These are phyloP conservation scores for Mariannaea elegans DNA, from an alignment of 2,329 filamentous ascomycete species.

Conservation along the genomic window DNA sequence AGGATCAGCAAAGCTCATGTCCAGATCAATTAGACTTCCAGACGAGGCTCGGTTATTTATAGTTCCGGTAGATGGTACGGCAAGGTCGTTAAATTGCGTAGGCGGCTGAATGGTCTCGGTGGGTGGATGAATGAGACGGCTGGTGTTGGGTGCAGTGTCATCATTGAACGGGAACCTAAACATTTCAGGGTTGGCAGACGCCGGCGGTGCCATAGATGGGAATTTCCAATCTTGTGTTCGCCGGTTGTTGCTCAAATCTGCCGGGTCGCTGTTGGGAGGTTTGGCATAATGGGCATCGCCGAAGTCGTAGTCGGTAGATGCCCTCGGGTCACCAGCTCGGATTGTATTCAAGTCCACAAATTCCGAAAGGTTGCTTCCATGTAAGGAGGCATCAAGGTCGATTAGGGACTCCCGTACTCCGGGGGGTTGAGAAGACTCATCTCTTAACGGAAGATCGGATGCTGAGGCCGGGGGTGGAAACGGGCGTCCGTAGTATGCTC, in stretches of 20 bases:
- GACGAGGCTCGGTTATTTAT: slow-evolving; percentile 53
- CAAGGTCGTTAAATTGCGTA: slow-evolving; percentile 52
- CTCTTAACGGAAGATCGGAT: slow-evolving; percentile 68
- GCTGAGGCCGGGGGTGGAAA: slow-evolving; percentile 48
- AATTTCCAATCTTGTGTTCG: slow-evolving; percentile 68
- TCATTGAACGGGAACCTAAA: slow-evolving; percentile 60
- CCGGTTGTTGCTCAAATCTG: slow-evolving; percentile 61
- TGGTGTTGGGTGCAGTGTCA: slow-evolving; percentile 40
- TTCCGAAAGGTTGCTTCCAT: slow-evolving; percentile 63
- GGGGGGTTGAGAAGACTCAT: slow-evolving; percentile 60
- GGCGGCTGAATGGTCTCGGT: slow-evolving; percentile 60
- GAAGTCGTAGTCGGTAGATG: slow-evolving; percentile 59
- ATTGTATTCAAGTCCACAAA: slow-evolving; percentile 72
- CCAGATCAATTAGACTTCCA: slow-evolving; percentile 62
- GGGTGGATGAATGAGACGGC: slow-evolving; percentile 60
- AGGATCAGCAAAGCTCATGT: slow-evolving; percentile 63
- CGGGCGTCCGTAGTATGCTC: slow-evolving; percentile 64
- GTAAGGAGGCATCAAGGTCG: slow-evolving; percentile 69
- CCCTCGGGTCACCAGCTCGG: slow-evolving; percentile 56
- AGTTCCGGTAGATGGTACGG: slow-evolving; percentile 45
- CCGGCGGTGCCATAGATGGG: slow-evolving; percentile 60
- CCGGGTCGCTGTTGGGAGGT: slow-evolving; percentile 66
- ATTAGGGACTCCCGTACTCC: slow-evolving; percentile 71
- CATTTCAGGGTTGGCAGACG: slow-evolving; percentile 62
- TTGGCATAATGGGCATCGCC: slow-evolving; percentile 56